Percentiles rank a stretch among this genome's conserved stretches.
Conservation (phyloP, 2,329 filamentous ascomycete genomes). For the Pseudohalonectria lignicola region DNA sequence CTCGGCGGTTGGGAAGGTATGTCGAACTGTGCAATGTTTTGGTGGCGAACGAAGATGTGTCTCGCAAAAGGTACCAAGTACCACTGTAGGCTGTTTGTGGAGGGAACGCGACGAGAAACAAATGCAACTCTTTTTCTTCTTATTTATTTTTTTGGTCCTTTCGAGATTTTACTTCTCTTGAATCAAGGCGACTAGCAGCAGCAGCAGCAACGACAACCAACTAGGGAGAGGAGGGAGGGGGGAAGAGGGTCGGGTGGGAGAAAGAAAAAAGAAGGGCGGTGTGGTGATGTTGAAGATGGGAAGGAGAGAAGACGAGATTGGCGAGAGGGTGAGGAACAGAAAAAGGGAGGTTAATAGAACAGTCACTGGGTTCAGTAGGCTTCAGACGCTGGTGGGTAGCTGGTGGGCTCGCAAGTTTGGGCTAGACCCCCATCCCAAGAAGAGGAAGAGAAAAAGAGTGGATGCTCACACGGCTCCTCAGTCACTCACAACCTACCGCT, state of each 20-base stretch:
- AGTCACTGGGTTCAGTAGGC: too few species aligned
- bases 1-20: neutral
- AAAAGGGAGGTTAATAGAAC: slow-evolving; percentile 10
- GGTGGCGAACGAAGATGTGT: neutral
- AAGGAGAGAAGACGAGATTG: slow-evolving; percentile 11
- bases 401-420: too few species aligned
- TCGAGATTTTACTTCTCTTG: slow-evolving; percentile 5
- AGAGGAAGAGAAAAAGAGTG: neutral
- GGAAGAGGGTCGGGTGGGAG: slow-evolving; percentile 18
- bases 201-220: slow-evolving; percentile 18
- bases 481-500: neutral
- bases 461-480: neutral
- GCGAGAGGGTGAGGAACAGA: slow-evolving; percentile 20
- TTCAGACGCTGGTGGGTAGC: too few species aligned
- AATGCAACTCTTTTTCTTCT: slow-evolving; percentile 13
- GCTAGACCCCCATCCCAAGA: too few species aligned
- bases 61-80: neutral
- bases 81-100: neutral
- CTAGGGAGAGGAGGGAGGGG: slow-evolving; percentile 19
- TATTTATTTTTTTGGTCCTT: slow-evolving; percentile 9
- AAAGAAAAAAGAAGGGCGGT: slow-evolving; percentile 15
- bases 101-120: neutral
- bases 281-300: slow-evolving; percentile 10
- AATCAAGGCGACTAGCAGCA: slow-evolving; percentile 5
- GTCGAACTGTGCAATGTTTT: neutral